Percentiles rank a stretch among this genome's conserved stretches.
phyloP scores from a whole-genome alignment of 2,329 filamentous ascomycete genomes.

The Kalmusia sp. region DNA sequence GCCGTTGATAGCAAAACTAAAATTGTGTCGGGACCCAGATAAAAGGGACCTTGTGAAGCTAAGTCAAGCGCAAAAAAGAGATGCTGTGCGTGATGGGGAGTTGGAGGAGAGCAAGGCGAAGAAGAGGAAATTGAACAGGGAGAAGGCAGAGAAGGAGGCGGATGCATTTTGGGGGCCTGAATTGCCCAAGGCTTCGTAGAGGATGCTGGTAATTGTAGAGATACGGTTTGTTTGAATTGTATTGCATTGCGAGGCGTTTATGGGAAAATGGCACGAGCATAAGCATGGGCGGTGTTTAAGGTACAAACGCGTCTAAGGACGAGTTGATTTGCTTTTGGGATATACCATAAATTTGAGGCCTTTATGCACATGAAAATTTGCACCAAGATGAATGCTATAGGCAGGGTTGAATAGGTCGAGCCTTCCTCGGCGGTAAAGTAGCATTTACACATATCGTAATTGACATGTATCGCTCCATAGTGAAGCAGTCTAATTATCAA shows the following conservation, averaged over 20 bases:
- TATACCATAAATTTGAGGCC: no score
- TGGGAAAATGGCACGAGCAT: background rate
- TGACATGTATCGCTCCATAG: no score
- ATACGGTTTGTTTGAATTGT: no score
- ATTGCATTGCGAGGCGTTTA: constrained; percentile 21
- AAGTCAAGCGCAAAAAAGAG: constrained; percentile 66
- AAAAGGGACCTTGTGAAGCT: constrained; percentile 74
- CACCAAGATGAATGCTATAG: no score
- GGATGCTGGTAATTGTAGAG: no score
- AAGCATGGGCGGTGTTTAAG: background rate
- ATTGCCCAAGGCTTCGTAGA: no score
- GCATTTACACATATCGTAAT: no score
- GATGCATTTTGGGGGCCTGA: constrained; percentile 56
- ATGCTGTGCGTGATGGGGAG: constrained; percentile 41
- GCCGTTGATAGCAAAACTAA: constrained; percentile 70
- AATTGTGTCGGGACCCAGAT: constrained; percentile 75
- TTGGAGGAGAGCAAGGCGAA: constrained; percentile 53
- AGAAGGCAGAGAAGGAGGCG: constrained; percentile 52
- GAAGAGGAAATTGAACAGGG: constrained; percentile 53
- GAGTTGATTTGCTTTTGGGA: background rate
- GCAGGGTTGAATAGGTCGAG: no score
- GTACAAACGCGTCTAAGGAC: background rate
- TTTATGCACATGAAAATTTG: no score
- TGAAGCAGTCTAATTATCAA: no score
- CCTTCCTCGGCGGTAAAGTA: no score